phyloP scores from a whole-genome alignment of 257 asterid species.

The Apocynum venetum region DNA sequence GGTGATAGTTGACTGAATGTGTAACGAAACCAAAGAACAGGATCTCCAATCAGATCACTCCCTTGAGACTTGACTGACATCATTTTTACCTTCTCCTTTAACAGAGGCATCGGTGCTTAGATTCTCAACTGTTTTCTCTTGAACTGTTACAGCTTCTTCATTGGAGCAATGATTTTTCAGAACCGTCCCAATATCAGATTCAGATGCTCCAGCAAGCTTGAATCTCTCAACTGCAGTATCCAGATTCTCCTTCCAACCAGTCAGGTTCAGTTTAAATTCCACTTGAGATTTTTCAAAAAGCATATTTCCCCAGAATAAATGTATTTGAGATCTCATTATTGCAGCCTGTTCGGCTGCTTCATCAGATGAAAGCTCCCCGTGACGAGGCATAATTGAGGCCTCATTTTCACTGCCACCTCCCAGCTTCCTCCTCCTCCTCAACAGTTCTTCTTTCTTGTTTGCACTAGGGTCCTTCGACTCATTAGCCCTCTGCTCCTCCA shows the following conservation, averaged over 20 bases:
- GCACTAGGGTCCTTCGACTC: conserved; percentile 58
- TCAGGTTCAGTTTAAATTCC: conserved; percentile 63
- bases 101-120: conserved; percentile 15
- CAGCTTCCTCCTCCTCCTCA: conserved; percentile 59
- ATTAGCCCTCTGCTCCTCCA: conserved; percentile 80
- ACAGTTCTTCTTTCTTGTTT: conserved; percentile 62
- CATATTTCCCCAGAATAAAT: conserved; percentile 95
- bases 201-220: conserved; percentile 95
- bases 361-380: conserved; percentile 53
- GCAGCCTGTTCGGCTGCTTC: conserved; percentile 89
- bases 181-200: conserved; percentile 70
- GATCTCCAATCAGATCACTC: conserved; percentile 9
- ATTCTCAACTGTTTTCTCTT: conserved; percentile 35
- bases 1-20: background rate
- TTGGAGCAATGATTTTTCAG: conserved; percentile 78
- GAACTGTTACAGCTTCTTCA: conserved; percentile 41
- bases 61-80: conserved; percentile 13
- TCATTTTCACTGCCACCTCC: conserved; percentile 51
- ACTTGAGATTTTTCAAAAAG: conserved; percentile 88
- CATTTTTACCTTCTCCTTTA: conserved; percentile 23
- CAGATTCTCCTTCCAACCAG: conserved; percentile 79
- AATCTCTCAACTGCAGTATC: conserved; percentile 77
- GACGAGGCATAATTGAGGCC: conserved; percentile 28
- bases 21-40: background rate
- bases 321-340: conserved; percentile 89